Conservation (phyloP, 805 yeast species). For the Lipomyces kockii region DNA sequence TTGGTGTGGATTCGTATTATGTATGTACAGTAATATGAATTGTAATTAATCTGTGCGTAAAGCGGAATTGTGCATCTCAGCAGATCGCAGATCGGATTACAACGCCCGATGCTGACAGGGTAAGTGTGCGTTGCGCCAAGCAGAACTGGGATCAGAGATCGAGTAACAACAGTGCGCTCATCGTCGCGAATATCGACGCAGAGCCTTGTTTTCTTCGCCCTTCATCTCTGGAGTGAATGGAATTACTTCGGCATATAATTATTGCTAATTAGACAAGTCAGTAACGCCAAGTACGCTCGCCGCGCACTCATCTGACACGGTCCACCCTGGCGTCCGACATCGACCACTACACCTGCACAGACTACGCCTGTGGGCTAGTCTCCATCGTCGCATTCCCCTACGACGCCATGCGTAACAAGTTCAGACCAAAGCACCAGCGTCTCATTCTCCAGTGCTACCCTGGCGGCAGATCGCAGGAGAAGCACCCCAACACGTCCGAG, state of each 20-base stretch:
- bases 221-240: neutral
- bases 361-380: conserved; percentile 30
- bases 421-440: conserved; percentile 84
- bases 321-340: conserved; percentile 1
- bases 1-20: neutral
- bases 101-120: too few species aligned
- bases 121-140: too few species aligned
- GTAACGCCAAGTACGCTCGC: neutral
- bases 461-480: conserved; percentile 81
- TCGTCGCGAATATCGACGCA: neutral
- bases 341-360: conserved; percentile 20
- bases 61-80: too few species aligned
- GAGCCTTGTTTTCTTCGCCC: neutral
- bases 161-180: neutral
- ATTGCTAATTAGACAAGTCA: neutral
- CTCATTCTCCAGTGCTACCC: conserved; percentile 92
- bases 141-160: neutral
- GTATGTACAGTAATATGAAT: neutral
- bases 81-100: too few species aligned
- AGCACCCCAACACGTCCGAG: conserved; percentile 91
- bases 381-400: conserved; percentile 21
- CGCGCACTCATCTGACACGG: neutral
- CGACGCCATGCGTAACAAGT: conserved; percentile 39
- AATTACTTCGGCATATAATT: neutral
- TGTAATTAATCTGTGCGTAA: too few species aligned